These are phyloP conservation scores for Nothophytophthora sp. DNA, from an alignment of 352 stramenopile species.

Conservation along the genomic window DNA sequence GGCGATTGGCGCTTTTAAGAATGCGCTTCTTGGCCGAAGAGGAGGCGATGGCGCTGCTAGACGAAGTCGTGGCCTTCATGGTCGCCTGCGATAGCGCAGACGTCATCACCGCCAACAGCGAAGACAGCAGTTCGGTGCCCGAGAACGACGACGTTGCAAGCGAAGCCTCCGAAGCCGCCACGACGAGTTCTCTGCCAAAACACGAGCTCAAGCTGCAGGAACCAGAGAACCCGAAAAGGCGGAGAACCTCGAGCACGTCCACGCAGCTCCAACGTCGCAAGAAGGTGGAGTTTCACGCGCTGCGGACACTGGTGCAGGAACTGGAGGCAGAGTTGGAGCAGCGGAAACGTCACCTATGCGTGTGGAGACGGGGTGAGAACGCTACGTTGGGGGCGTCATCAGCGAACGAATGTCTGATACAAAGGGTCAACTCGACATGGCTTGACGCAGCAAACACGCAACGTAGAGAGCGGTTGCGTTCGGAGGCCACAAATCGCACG, in stretches of 20 bases:
- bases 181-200: too few relatives aligned
- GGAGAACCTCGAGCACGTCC: constrained; percentile 14
- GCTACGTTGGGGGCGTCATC: too few relatives aligned
- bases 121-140: too few relatives aligned
- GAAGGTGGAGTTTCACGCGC: constrained; percentile 21
- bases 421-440: constrained; percentile 5
- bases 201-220: too few relatives aligned
- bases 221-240: constrained; percentile 11
- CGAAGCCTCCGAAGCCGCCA: too few relatives aligned
- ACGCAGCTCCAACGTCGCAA: constrained; percentile 22
- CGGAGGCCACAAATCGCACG: constrained; percentile 21
- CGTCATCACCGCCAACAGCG: not conserved
- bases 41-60: constrained; percentile 18
- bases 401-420: too few relatives aligned
- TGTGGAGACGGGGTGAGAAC: too few relatives aligned
- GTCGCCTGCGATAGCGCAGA: constrained; percentile 8
- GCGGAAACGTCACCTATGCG: constrained; percentile 6
- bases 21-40: constrained; percentile 21
- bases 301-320: constrained; percentile 13
- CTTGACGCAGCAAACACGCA: constrained; percentile 15
- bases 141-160: too few relatives aligned
- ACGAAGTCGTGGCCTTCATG: constrained; percentile 21
- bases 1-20: not conserved
- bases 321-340: constrained; percentile 15
- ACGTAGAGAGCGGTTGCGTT: constrained; percentile 14